These are phyloP conservation scores for Xerocomus nothofagi DNA, from an alignment of 1,284 basidiomycete species.

Conservation along the genomic window DNA sequence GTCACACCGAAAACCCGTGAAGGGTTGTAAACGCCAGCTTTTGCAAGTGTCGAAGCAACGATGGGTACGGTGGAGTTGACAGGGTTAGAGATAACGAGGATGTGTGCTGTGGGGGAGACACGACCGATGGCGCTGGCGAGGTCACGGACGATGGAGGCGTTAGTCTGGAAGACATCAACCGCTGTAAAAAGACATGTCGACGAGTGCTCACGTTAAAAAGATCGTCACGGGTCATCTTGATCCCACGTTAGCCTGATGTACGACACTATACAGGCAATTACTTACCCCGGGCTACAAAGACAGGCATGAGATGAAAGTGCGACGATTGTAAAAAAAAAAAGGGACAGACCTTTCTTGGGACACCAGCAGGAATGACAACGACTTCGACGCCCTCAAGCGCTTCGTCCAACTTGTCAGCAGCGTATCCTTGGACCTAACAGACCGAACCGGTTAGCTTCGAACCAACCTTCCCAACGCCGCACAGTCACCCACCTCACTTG, in stretches of 20 bases:
- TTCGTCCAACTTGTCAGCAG: slow-evolving; percentile 81
- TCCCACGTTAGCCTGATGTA: slow-evolving; percentile 28
- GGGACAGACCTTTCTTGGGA: slow-evolving; percentile 87
- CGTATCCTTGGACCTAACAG: slow-evolving; percentile 73
- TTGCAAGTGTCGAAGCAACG: slow-evolving; percentile 90
- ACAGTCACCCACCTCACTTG: slow-evolving; percentile 63
- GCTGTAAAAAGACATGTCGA: neutral
- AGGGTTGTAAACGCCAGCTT: slow-evolving; percentile 93
- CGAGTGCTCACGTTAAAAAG: slow-evolving; percentile 86
- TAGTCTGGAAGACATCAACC: slow-evolving; percentile 57
- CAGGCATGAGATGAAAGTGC: slow-evolving; percentile 29
- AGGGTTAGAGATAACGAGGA: slow-evolving; percentile 97
- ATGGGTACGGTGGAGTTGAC: slow-evolving; percentile 98
- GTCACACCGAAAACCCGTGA: slow-evolving; percentile 82
- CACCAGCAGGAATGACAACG: slow-evolving; percentile 97
- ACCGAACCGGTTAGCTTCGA: slow-evolving; percentile 7
- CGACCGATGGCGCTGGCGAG: slow-evolving; percentile 88
- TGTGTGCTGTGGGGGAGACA: slow-evolving; percentile 85
- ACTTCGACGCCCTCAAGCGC: slow-evolving; percentile 87
- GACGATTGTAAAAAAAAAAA: slow-evolving; percentile 1
- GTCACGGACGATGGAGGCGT: slow-evolving; percentile 95
- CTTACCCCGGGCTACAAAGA: slow-evolving; percentile 68
- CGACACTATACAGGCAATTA: slow-evolving; percentile 19
- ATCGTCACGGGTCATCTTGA: slow-evolving; percentile 94
- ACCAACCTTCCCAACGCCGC: neutral